Evolutionary conservation across 2,329 filamentous ascomycete species (phyloP).

Genomic region (Xylariaceae sp.): DNA sequence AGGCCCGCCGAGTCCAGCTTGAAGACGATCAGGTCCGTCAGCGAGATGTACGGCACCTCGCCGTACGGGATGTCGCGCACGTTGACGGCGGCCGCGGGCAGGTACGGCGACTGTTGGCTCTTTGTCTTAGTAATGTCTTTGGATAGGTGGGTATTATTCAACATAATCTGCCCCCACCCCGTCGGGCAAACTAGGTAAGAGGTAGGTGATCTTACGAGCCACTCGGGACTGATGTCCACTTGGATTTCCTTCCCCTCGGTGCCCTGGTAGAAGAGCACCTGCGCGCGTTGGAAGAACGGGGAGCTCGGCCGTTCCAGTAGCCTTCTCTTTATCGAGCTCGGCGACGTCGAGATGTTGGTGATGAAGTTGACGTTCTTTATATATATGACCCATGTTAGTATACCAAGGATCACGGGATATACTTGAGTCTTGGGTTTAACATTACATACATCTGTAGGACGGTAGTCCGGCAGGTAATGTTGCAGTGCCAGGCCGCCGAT

Average conservation of each 20-base stretch:
- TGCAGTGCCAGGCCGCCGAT: constrained; percentile 32
- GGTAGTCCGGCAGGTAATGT: constrained; percentile 30
- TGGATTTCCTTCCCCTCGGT: constrained; percentile 24
- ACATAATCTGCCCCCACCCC: too few species aligned
- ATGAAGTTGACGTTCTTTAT: constrained; percentile 35
- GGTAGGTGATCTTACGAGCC: constrained; percentile 27
- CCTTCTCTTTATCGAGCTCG: constrained; percentile 26
- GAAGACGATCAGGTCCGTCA: constrained; percentile 29
- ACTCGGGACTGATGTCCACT: constrained; percentile 30
- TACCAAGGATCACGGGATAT: too few species aligned
- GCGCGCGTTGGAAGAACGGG: constrained; percentile 25
- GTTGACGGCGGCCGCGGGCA: constrained; percentile 24
- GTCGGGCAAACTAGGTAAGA: too few species aligned
- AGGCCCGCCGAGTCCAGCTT: constrained; percentile 30
- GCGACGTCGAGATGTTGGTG: constrained; percentile 26
- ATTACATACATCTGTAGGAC: constrained; percentile 30
- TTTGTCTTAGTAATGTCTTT: neutral
- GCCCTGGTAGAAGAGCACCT: constrained; percentile 27
- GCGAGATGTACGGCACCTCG: constrained; percentile 31
- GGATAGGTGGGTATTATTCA: neutral
- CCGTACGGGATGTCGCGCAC: constrained; percentile 25
- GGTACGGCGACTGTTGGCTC: constrained; percentile 23
- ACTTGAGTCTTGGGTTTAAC: neutral
- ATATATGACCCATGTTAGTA: too few species aligned
- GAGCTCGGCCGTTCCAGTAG: constrained; percentile 28